Conservation (phyloP, 2,329 filamentous ascomycete genomes). For the Karstenula rhodostoma region DNA sequence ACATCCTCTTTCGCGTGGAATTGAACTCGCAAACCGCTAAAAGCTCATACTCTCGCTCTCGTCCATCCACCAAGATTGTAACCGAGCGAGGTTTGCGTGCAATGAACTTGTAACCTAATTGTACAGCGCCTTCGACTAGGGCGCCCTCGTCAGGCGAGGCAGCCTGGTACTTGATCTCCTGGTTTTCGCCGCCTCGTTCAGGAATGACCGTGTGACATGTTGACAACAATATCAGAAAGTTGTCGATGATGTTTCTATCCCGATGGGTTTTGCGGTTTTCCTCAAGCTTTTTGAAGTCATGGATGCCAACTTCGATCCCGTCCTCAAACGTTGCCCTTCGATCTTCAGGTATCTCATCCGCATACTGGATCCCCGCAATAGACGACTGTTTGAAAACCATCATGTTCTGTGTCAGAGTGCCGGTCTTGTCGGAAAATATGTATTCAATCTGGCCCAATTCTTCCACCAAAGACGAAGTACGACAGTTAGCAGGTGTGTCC, state of each 20-base stretch:
- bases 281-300: slow-evolving; percentile 80
- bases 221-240: slow-evolving; percentile 86
- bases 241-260: slow-evolving; percentile 71
- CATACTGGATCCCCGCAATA: slow-evolving; percentile 93
- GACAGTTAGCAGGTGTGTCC: slow-evolving; percentile 93
- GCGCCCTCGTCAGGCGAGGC: slow-evolving; percentile 97
- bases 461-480: slow-evolving; percentile 95
- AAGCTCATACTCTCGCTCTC: slow-evolving; percentile 82
- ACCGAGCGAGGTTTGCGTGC: slow-evolving; percentile 90
- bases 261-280: slow-evolving; percentile 72
- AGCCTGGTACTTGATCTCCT: slow-evolving; percentile 94
- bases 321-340: slow-evolving; percentile 81
- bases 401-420: slow-evolving; percentile 95
- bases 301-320: slow-evolving; percentile 77
- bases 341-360: slow-evolving; percentile 91
- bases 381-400: slow-evolving; percentile 98
- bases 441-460: slow-evolving; percentile 98
- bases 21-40: slow-evolving; percentile 99
- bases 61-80: slow-evolving; percentile 77
- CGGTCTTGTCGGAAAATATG: slow-evolving; percentile 98
- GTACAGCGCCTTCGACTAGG: slow-evolving; percentile 88
- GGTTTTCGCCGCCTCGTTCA: slow-evolving; percentile 80
- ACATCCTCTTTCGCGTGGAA: slow-evolving; percentile 97
- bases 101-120: slow-evolving; percentile 86
- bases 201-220: slow-evolving; percentile 98